These are phyloP conservation scores for Epichloe bromicola DNA, from an alignment of 2,329 filamentous ascomycete genomes.

Conservation along the genomic window DNA sequence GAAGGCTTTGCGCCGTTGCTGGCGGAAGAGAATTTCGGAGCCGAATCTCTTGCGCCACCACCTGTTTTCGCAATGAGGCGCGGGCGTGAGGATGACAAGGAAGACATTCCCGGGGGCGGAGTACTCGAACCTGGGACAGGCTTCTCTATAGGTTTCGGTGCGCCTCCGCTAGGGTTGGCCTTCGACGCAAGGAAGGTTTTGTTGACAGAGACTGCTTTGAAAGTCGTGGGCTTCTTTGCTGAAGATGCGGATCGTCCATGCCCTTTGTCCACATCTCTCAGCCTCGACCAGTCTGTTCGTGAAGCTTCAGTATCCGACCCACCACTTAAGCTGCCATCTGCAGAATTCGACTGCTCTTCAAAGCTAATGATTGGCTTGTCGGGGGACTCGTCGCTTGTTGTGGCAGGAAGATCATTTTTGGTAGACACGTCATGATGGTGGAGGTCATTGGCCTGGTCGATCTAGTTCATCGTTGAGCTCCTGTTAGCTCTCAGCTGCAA, in stretches of 20 bases:
- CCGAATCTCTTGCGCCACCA: constrained; percentile 42
- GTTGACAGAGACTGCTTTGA: constrained; percentile 78
- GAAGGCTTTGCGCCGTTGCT: constrained; percentile 46
- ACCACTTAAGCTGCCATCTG: constrained; percentile 57
- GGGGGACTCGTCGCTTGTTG: constrained; percentile 34
- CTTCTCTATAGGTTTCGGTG: constrained; percentile 40
- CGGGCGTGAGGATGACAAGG: constrained; percentile 45
- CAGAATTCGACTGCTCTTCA: constrained; percentile 47
- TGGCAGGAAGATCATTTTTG: constrained; percentile 33
- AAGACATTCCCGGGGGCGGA: constrained; percentile 32
- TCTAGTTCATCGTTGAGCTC: constrained; percentile 6
- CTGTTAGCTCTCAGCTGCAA: background rate
- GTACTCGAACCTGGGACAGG: constrained; percentile 32
- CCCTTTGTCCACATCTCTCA: constrained; percentile 42
- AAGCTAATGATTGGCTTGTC: constrained; percentile 45
- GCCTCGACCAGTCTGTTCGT: constrained; percentile 40
- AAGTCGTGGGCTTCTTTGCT: constrained; percentile 64
- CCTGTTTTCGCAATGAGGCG: constrained; percentile 66
- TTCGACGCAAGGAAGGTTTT: constrained; percentile 74
- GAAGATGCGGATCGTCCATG: constrained; percentile 46
- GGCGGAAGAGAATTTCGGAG: constrained; percentile 26
- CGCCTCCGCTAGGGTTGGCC: constrained; percentile 28
- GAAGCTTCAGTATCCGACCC: constrained; percentile 67
- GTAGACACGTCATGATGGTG: constrained; percentile 29
- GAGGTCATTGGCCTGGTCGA: constrained; percentile 30